Base-by-base conservation (phyloP, 495 filamentous ascomycete genomes). In the Xylaria cubensis region DNA sequence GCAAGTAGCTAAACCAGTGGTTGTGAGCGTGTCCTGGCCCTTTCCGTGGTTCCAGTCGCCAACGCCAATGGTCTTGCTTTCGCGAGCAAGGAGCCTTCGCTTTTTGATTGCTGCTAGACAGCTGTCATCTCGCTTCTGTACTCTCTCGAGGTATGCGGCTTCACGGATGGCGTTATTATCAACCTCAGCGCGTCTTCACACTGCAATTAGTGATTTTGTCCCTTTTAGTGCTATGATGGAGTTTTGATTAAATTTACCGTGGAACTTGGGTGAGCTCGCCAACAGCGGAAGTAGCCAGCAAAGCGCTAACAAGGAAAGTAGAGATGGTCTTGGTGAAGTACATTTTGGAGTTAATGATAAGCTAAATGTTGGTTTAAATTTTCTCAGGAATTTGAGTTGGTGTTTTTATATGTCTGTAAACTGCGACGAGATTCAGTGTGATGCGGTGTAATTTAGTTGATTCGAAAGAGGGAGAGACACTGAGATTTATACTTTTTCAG, bases 321-420 rank as follows among this genome's bases (percentile, higher is more conserved):
- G 26, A 17, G 55, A 58, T 29, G 26, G 17, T 58, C 55, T 58
- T 58, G 26, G 55, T 58, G 55, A 58, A 58, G 15, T 58, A 58
- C 55, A 58, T 58, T 15, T 58, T 58, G 24, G 5, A 4, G 26
- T 58, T 34, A 15, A 58, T 4, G 26, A 7, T 58, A 17, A 34
- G 10, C 17, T 58, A 4, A 34, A 19, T 34, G 34, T 17, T 12
- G 15, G 17, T 58, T 12, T 1, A 12, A 29, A 7, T 32, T 12
- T 19, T 58, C 3, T 58, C 17, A 3, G 7, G 26, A 26, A 4
- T 51, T 21, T 2, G 3, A 10, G 21, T 34, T 29, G 2, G 3
- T 56, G 6, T 4, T 58, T 1, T 17, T 42, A 12, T 42, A 42
- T 12, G 39, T 2, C 39, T 13, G 39, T 29, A 6, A 13, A 26